Evolutionary conservation across 78 protist species (phyloP).

Genomic region (Polysphondylium violaceum): DNA sequence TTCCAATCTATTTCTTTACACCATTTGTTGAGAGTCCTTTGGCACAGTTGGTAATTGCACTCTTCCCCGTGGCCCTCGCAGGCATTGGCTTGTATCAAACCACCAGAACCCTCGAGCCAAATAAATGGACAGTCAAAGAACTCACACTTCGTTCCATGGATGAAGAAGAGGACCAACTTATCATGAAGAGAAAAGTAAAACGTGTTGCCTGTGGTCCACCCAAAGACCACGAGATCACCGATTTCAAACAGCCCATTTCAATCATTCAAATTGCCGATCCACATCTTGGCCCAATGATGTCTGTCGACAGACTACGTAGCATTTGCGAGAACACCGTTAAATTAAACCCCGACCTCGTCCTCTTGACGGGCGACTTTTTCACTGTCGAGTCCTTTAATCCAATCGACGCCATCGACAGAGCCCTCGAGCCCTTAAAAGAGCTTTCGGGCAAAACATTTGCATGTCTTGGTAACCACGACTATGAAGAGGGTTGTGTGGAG

Average conservation of each 20-base stretch:
- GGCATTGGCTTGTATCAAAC: slow-evolving; percentile 28
- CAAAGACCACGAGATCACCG: slow-evolving; percentile 29
- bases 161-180: slow-evolving; percentile 20
- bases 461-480: slow-evolving; percentile 82
- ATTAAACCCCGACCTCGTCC: slow-evolving; percentile 83
- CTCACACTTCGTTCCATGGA: not conserved
- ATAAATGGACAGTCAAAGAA: slow-evolving; percentile 56
- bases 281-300: slow-evolving; percentile 87
- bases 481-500: slow-evolving; percentile 79
- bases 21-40: not conserved
- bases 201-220: slow-evolving; percentile 22
- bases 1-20: slow-evolving; percentile 25
- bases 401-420: slow-evolving; percentile 23
- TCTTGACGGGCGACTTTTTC: slow-evolving; percentile 84
- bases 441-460: slow-evolving; percentile 80
- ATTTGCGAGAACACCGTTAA: slow-evolving; percentile 81
- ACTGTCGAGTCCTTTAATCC: slow-evolving; percentile 67
- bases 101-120: slow-evolving; percentile 15
- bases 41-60: not conserved
- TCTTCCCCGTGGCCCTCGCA: slow-evolving; percentile 3
- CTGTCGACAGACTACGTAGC: slow-evolving; percentile 59
- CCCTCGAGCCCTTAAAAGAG: slow-evolving; percentile 68
- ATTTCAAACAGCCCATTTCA: slow-evolving; percentile 63
- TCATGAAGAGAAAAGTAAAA: slow-evolving; percentile 3
- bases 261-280: slow-evolving; percentile 87